Evolutionary conservation across 2,329 filamentous ascomycete species (phyloP).

Genomic region (Neonectria punicea): DNA sequence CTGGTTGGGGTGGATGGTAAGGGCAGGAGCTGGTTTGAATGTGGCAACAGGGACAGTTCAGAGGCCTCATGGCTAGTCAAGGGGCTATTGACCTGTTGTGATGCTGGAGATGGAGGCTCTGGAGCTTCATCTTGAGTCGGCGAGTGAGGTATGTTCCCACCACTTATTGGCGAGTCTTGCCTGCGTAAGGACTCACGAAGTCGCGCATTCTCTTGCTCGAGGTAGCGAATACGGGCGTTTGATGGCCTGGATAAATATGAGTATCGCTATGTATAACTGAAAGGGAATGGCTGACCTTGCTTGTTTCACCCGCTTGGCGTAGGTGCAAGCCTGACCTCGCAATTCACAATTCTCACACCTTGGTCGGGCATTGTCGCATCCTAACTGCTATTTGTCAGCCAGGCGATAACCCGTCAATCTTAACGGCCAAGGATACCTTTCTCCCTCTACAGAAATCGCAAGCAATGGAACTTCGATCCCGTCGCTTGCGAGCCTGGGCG

Average conservation of each 20-base stretch:
- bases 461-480: constrained; percentile 16
- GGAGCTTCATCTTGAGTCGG: not conserved
- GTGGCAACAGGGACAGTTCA: not conserved
- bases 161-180: not conserved
- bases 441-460: constrained; percentile 38
- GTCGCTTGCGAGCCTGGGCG: not conserved
- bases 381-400: constrained; percentile 13
- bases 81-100: not conserved
- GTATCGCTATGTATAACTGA: not conserved
- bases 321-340: constrained; percentile 22
- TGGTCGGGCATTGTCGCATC: constrained; percentile 35
- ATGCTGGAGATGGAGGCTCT: not conserved
- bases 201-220: constrained; percentile 51
- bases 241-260: constrained; percentile 15
- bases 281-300: constrained; percentile 17
- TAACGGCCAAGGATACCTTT: constrained; percentile 21
- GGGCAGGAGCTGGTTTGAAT: not conserved
- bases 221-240: constrained; percentile 45
- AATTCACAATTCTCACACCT: constrained; percentile 32
- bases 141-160: not conserved
- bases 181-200: constrained; percentile 44
- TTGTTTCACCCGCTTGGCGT: constrained; percentile 21
- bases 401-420: not conserved
- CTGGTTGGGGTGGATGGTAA: not conserved
- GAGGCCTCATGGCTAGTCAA: not conserved